Evolutionary conservation across 192 early-diverging fungal species (phyloP).

Genomic region (Hyaloraphidium curvatum): DNA sequence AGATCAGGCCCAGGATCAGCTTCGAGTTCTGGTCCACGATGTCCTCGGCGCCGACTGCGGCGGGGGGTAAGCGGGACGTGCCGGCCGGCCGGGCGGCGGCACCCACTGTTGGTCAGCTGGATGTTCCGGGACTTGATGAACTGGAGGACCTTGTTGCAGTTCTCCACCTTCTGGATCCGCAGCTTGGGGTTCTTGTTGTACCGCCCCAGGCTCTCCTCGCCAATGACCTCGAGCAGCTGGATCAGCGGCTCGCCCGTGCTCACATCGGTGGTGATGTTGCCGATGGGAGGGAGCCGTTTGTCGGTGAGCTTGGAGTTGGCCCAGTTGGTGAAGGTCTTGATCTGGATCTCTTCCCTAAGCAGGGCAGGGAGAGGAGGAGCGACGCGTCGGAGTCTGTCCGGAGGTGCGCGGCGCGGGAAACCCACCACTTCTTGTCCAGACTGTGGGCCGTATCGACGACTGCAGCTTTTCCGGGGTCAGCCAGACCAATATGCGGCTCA

Average conservation of each 20-base stretch:
- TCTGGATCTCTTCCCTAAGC: no score
- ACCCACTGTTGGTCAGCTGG: slow-evolving; percentile 65
- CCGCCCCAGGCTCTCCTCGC: slow-evolving; percentile 63
- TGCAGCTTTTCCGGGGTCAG: no score
- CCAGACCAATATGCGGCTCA: no score
- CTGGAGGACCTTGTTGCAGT: slow-evolving; percentile 81
- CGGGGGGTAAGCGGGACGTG: neutral
- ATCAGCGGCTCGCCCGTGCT: slow-evolving; percentile 46
- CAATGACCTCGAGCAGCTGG: slow-evolving; percentile 71
- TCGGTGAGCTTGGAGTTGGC: slow-evolving; percentile 55
- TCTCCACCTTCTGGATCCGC: slow-evolving; percentile 89
- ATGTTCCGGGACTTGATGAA: slow-evolving; percentile 62
- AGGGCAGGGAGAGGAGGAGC: no score
- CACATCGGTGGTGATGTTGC: slow-evolving; percentile 37
- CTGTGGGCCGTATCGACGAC: no score
- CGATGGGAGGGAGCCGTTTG: slow-evolving; percentile 21
- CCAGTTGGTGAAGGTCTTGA: slow-evolving; percentile 64
- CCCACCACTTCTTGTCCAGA: no score
- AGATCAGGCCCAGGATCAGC: slow-evolving; percentile 87
- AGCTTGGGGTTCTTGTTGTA: slow-evolving; percentile 78
- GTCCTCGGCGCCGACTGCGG: slow-evolving; percentile 63
- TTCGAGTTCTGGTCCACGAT: slow-evolving; percentile 84
- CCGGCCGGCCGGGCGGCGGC: neutral
- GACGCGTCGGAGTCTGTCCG: no score
- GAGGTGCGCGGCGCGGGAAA: no score